phyloP scores from a whole-genome alignment of 768 basidiomycete genomes.

The Basidioascus undulatus region DNA sequence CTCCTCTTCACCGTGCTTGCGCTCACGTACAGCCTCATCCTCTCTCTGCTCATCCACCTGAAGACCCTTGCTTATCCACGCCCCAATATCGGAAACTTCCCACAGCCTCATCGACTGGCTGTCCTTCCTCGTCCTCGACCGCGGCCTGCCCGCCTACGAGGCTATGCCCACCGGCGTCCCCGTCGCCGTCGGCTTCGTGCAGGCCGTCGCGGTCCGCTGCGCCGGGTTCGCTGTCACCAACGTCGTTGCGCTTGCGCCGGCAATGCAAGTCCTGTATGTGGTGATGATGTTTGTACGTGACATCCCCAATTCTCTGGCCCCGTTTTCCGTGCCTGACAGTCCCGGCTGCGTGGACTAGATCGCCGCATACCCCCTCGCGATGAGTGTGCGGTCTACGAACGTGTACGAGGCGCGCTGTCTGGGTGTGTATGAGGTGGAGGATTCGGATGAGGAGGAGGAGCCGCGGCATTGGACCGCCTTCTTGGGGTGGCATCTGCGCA shows the following conservation, averaged over 20 bases:
- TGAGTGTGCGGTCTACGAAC: slow-evolving; percentile 36
- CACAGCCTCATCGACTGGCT: slow-evolving; percentile 45
- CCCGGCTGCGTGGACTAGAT: too few species aligned
- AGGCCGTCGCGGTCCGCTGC: slow-evolving; percentile 52
- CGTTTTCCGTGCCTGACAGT: too few species aligned
- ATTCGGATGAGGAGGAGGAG: slow-evolving; percentile 3
- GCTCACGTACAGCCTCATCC: too few species aligned
- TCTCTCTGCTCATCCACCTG: too few species aligned
- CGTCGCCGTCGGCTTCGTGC: slow-evolving; percentile 49
- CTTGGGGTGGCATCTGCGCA: slow-evolving; percentile 52
- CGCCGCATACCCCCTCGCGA: slow-evolving; percentile 20
- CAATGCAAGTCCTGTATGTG: slow-evolving; percentile 70
- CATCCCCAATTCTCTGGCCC: too few species aligned
- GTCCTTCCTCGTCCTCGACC: slow-evolving; percentile 67
- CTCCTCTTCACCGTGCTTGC: too few species aligned
- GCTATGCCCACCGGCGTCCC: slow-evolving; percentile 44
- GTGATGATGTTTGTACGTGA: slow-evolving; percentile 79
- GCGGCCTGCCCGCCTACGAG: slow-evolving; percentile 45
- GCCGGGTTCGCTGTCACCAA: slow-evolving; percentile 65
- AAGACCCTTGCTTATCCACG: neutral
- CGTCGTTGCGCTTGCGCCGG: slow-evolving; percentile 54
- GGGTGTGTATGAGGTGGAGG: slow-evolving; percentile 30
- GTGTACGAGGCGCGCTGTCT: slow-evolving; percentile 76
- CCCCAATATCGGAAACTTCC: too few species aligned
- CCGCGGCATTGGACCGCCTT: slow-evolving; percentile 11